Conservation (phyloP, 441 rosid genomes). For the Populus hybrid region DNA sequence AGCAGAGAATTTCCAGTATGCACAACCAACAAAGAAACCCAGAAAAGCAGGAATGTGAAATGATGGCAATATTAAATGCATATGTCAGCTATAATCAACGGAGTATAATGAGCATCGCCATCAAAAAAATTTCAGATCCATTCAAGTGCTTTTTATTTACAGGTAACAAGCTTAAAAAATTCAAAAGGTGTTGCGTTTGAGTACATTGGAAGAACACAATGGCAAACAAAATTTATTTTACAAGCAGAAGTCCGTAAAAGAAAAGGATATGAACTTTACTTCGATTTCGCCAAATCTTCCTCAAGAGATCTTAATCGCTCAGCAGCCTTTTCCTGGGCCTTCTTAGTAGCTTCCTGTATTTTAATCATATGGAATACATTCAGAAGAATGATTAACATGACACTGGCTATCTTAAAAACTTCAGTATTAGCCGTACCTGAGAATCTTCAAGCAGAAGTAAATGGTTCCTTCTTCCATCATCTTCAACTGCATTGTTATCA, state of each 20-base stretch:
- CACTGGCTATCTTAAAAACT: not conserved
- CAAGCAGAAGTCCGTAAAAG: not conserved
- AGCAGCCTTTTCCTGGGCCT: slow-evolving; percentile 70
- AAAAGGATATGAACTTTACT: slow-evolving; percentile 35
- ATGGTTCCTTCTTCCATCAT: slow-evolving; percentile 55
- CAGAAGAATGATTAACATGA: not conserved
- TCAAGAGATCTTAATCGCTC: slow-evolving; percentile 72
- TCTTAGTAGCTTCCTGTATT: slow-evolving; percentile 68
- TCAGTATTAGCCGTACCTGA: slow-evolving; percentile 46
- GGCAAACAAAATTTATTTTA: not conserved
- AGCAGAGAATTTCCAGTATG: not conserved
- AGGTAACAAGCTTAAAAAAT: not conserved
- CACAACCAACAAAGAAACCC: not conserved
- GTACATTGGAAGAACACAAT: not conserved
- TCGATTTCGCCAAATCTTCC: slow-evolving; percentile 72
- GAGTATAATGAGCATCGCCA: not conserved
- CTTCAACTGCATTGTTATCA: slow-evolving; percentile 31
- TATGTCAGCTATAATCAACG: not conserved
- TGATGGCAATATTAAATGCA: not conserved
- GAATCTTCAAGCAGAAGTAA: slow-evolving; percentile 80
- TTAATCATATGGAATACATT: not conserved
- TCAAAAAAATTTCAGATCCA: not conserved
- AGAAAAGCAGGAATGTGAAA: not conserved
- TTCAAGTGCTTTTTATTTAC: not conserved
- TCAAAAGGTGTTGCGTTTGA: not conserved